Evolutionary conservation across 768 basidiomycete genomes (phyloP).

Genomic region (Cystobasidium onofrii): DNA sequence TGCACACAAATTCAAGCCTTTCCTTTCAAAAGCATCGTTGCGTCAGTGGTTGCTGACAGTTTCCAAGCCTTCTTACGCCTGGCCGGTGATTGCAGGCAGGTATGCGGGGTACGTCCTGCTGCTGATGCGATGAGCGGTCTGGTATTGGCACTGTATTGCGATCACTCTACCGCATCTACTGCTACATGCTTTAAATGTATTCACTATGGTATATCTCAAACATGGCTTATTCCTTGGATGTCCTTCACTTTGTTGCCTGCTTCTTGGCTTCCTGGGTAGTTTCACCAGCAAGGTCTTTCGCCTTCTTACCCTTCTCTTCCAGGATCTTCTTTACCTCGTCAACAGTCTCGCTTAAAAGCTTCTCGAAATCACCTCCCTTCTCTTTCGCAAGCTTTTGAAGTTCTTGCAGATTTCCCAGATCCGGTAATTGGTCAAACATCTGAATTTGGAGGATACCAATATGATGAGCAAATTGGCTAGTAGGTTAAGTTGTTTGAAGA

Average conservation of each 20-base stretch:
- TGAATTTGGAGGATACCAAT: conserved; percentile 14
- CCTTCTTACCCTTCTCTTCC: conserved; percentile 38
- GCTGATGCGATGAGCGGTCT: too few species aligned
- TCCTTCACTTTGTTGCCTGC: conserved; percentile 35
- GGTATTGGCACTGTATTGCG: too few species aligned
- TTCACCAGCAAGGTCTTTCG: conserved; percentile 36
- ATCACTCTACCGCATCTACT: background rate
- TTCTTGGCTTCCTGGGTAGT: conserved; percentile 36
- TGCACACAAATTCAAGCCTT: too few species aligned
- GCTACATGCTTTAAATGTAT: background rate
- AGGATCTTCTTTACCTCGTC: conserved; percentile 41
- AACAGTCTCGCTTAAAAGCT: conserved; percentile 38
- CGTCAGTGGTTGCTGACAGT: too few species aligned
- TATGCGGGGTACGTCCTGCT: too few species aligned
- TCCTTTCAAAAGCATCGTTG: too few species aligned
- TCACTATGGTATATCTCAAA: background rate
- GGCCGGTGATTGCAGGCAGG: too few species aligned
- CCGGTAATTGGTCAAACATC: conserved; percentile 11
- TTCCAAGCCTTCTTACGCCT: too few species aligned
- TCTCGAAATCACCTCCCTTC: conserved; percentile 39
- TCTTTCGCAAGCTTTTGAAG: conserved; percentile 38
- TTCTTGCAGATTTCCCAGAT: conserved; percentile 31
- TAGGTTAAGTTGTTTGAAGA: background rate
- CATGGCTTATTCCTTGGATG: background rate
- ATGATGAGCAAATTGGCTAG: background rate